Evolutionary conservation across 306 rosid genomes (phyloP).

Genomic region (Begonia peltatifolia): DNA sequence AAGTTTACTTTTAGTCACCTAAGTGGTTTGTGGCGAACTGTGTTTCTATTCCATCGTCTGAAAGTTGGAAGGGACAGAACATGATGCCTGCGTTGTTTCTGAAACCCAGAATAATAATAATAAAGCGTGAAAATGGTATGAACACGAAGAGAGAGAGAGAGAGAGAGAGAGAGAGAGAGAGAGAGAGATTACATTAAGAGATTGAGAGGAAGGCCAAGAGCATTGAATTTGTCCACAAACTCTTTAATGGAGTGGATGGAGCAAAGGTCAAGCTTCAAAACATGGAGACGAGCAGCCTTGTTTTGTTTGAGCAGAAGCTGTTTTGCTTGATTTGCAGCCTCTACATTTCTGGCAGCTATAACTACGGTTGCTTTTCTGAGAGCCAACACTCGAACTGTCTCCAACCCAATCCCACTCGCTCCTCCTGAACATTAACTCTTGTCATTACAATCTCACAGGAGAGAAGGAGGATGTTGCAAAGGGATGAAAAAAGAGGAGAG

Average conservation of each 20-base stretch:
- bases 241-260: constrained; percentile 47
- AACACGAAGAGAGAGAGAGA: neutral
- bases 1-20: constrained; percentile 19
- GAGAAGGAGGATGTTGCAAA: neutral
- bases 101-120: constrained; percentile 9
- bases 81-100: constrained; percentile 98
- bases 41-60: constrained; percentile 72
- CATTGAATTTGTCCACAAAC: constrained; percentile 43
- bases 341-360: constrained; percentile 64
- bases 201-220: constrained; percentile 76
- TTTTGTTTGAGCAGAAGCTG: constrained; percentile 26
- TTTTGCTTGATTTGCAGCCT: constrained; percentile 59
- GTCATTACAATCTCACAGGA: neutral
- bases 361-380: constrained; percentile 56
- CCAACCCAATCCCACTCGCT: constrained; percentile 89
- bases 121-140: neutral
- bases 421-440: constrained; percentile 37
- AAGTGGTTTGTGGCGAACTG: constrained; percentile 85
- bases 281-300: constrained; percentile 36
- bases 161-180: neutral
- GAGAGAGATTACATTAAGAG: constrained; percentile 43
- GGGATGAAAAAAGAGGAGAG: neutral
- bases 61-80: constrained; percentile 74
- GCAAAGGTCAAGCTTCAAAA: constrained; percentile 56
- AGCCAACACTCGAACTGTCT: constrained; percentile 63